phyloP scores from a whole-genome alignment of 2,329 filamentous ascomycete species.

The Fusarium humuli region DNA sequence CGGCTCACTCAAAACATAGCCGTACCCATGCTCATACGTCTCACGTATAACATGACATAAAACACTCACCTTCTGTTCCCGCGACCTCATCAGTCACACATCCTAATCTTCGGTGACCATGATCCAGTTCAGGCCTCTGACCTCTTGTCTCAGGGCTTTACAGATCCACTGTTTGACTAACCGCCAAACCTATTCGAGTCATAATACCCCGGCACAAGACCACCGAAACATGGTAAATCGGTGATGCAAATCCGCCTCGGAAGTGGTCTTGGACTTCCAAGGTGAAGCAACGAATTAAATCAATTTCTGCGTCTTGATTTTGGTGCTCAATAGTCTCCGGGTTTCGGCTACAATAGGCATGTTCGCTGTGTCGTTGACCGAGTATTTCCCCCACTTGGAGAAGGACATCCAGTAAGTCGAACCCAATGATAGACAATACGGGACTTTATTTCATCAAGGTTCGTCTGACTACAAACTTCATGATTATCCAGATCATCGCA shows the following conservation, averaged over 20 bases:
- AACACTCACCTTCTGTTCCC: constrained; percentile 22
- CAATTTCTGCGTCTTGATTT: neutral
- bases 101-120: constrained; percentile 28
- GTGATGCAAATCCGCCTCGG: constrained; percentile 35
- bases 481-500: neutral
- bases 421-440: neutral
- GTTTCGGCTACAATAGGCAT: constrained; percentile 40
- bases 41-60: constrained; percentile 8
- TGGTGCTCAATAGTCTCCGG: constrained; percentile 21
- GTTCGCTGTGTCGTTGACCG: constrained; percentile 24
- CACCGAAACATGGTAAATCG: constrained; percentile 34
- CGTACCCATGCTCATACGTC: neutral
- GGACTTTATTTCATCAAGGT: constrained; percentile 1
- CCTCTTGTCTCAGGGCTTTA: constrained; percentile 18
- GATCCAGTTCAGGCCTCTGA: constrained; percentile 22
- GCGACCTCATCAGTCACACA: constrained; percentile 26
- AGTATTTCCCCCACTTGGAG: constrained; percentile 28
- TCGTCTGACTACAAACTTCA: neutral
- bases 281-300: constrained; percentile 36
- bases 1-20: neutral
- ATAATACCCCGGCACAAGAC: constrained; percentile 39
- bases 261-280: constrained; percentile 11
- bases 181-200: constrained; percentile 35
- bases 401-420: constrained; percentile 19
- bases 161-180: constrained; percentile 38